Conservation (phyloP, 352 stramenopile genomes). For the Discostella stelligera region DNA sequence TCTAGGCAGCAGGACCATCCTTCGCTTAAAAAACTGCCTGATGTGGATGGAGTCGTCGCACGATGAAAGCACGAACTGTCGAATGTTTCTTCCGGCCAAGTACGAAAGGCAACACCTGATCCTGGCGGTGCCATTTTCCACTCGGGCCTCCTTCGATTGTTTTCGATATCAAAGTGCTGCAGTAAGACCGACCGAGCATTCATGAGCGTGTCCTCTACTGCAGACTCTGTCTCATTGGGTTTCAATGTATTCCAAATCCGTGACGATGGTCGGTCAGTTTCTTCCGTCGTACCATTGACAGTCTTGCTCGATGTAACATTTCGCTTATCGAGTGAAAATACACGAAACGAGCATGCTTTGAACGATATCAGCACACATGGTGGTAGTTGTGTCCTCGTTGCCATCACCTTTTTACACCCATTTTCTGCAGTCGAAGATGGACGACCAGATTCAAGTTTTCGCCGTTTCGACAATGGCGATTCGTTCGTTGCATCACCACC, state of each 20-base stretch:
- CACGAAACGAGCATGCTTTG: slow-evolving; percentile 32
- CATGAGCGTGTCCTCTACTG: slow-evolving; percentile 11
- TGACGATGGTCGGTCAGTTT: slow-evolving; percentile 10
- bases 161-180: slow-evolving; percentile 26
- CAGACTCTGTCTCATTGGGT: slow-evolving; percentile 6
- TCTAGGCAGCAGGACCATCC: slow-evolving; percentile 31
- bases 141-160: slow-evolving; percentile 1
- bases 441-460: slow-evolving; percentile 6
- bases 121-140: slow-evolving; percentile 27
- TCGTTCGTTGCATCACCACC: slow-evolving; percentile 1
- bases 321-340: slow-evolving; percentile 31
- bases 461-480: slow-evolving; percentile 21
- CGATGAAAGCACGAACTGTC: slow-evolving; percentile 13
- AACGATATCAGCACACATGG: slow-evolving; percentile 31
- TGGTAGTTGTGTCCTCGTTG: slow-evolving; percentile 6
- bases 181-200: slow-evolving; percentile 18
- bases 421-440: background rate
- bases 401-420: background rate
- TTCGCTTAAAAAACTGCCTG: slow-evolving; percentile 11
- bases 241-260: slow-evolving; percentile 16
- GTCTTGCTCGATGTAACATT: slow-evolving; percentile 1
- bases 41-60: slow-evolving; percentile 4
- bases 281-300: background rate
- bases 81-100: slow-evolving; percentile 13
- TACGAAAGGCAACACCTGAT: slow-evolving; percentile 17